These are phyloP conservation scores for Dissoconium aciculare DNA, from an alignment of 2,329 filamentous ascomycete genomes.

Conservation along the genomic window DNA sequence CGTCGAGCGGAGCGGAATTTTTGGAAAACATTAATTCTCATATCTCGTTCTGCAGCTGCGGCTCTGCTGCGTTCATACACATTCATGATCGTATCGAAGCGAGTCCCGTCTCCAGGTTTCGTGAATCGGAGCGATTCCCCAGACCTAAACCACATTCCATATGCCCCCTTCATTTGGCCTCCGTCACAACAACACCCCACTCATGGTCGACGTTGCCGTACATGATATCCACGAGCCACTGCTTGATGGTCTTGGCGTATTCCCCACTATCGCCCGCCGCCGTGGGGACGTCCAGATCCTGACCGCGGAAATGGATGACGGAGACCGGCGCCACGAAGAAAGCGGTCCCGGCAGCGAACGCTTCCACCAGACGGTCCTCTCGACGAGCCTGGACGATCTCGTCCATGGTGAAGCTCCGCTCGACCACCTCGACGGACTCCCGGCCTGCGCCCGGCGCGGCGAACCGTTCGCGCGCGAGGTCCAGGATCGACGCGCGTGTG, in stretches of 20 bases:
- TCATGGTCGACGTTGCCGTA: conserved; percentile 33
- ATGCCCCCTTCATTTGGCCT: conserved; percentile 13
- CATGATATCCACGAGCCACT: conserved; percentile 36
- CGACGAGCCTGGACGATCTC: conserved; percentile 57
- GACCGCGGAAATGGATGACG: conserved; percentile 31
- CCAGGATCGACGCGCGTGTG: conserved; percentile 65
- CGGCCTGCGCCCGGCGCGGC: conserved; percentile 15
- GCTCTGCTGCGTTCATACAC: no score
- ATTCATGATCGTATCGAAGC: no score
- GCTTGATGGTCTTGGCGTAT: conserved; percentile 31
- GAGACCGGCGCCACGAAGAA: conserved; percentile 36
- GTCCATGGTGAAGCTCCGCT: conserved; percentile 67
- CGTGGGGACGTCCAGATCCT: conserved; percentile 30
- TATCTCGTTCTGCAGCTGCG: background rate
- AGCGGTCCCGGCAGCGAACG: conserved; percentile 77
- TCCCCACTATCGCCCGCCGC: conserved; percentile 26
- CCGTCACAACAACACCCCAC: conserved; percentile 33
- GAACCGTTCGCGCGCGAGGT: conserved; percentile 53
- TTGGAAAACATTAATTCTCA: background rate
- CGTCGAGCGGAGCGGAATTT: no score
- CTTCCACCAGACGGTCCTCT: conserved; percentile 67
- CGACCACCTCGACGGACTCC: conserved; percentile 51
- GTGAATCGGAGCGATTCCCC: no score
- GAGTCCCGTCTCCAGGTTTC: no score
- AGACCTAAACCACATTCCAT: no score